Base-by-base conservation (phyloP, 371 early-diverging fungal species). In the Circinella umbellata region DNA sequence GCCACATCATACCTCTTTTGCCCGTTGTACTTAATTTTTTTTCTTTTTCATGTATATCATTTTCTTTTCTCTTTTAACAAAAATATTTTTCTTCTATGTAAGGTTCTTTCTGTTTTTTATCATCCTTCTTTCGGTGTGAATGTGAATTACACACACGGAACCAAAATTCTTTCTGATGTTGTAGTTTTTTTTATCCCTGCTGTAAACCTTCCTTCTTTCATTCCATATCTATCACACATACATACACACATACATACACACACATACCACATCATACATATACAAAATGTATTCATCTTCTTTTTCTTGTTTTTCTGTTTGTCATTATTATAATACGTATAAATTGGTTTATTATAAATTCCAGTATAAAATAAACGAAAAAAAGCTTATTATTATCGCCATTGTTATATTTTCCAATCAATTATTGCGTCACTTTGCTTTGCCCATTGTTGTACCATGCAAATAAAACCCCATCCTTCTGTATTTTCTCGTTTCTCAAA, bases 401-500 rank as follows among this genome's bases (percentile, higher is more conserved):
- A 42, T 61, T 59, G 10, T 65, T 61, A 34, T 36, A 68, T 49
- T 55, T 64, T 38, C 80, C 77, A 80, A 8, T 67, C 48, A 39
- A 71, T 63, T 13, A 75, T 42, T 11, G 80, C 72, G 13, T 73
- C 66, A 6, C 67, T 64, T 37, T 67, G 64, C 15, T 54, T 53
- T 3, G 76, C 75, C 79, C 78, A 79, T 17, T 72, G 64, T 63
- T 77, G 69, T 27, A 79, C 59, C 47, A 82, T 38, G 61, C 71
- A 74, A 0, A 79, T 63, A 59, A 79, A 75, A n/a, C 75, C 74
- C 72, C 75, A 82, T 15, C 78, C 77, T 59, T 82, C 82, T 2
- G 72, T 62, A 4, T 73, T 68, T 57, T 73, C 73, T 17, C 68
- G 57, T 34, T 73, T 71, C 4, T 67, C 34, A 54, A 75, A 66